phyloP scores from a whole-genome alignment of 2,329 filamentous ascomycete species.

The Paecilomyces niveus region DNA sequence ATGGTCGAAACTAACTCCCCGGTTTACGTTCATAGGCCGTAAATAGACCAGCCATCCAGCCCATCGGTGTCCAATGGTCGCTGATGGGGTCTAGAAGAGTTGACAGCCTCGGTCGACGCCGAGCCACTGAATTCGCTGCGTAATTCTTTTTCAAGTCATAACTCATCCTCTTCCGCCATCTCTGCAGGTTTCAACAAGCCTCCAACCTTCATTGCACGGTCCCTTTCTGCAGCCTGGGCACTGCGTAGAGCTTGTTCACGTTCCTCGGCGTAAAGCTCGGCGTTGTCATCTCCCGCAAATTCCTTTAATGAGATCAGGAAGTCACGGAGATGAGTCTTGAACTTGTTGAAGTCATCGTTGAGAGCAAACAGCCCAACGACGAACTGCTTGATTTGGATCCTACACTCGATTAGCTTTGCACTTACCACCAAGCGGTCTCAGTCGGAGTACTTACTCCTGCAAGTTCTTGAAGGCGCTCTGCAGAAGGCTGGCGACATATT shows the following conservation, averaged over 20 bases:
- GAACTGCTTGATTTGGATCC: constrained; percentile 79
- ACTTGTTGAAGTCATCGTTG: constrained; percentile 85
- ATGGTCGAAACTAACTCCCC: constrained; percentile 22
- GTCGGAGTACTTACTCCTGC: constrained; percentile 59
- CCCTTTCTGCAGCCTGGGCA: constrained; percentile 79
- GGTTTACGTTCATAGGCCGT: constrained; percentile 44
- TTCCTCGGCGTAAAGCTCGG: constrained; percentile 88
- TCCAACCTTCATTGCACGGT: constrained; percentile 89
- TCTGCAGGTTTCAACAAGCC: constrained; percentile 97
- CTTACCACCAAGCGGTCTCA: background rate
- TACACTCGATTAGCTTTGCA: constrained; percentile 28
- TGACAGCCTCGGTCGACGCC: constrained; percentile 21
- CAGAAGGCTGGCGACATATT: constrained; percentile 77
- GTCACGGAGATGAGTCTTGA: constrained; percentile 92
- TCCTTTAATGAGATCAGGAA: constrained; percentile 97
- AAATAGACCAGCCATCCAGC: constrained; percentile 60
- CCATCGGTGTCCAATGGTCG: constrained; percentile 19
- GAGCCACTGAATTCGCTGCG: constrained; percentile 52
- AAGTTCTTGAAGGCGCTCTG: constrained; percentile 91
- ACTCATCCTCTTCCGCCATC: constrained; percentile 74
- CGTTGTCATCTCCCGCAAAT: constrained; percentile 80
- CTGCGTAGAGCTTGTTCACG: constrained; percentile 86
- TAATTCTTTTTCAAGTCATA: constrained; percentile 70
- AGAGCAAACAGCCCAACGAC: constrained; percentile 82
- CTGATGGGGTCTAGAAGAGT: constrained; percentile 12